Evolutionary conservation across 306 rosid species (phyloP).

Genomic region (Alnus rubra): DNA sequence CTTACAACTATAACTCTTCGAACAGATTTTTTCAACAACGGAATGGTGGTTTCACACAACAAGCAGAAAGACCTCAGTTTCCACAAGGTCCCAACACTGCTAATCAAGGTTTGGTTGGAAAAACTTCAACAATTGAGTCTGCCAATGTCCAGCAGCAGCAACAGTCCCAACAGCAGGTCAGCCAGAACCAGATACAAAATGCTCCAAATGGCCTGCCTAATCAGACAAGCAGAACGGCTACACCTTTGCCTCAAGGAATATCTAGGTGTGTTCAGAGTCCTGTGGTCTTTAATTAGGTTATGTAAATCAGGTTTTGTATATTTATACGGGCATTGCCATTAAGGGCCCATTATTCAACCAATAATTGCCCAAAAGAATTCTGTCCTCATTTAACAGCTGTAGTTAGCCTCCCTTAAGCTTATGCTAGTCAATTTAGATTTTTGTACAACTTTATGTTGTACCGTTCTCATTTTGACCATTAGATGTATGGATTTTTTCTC

Average conservation of each 20-base stretch:
- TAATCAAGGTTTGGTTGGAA: slow-evolving; percentile 65
- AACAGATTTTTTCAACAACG: slow-evolving; percentile 79
- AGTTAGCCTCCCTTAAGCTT: slow-evolving; percentile 30
- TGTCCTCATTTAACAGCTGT: slow-evolving; percentile 36
- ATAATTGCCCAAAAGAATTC: slow-evolving; percentile 26
- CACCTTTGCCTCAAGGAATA: slow-evolving; percentile 91
- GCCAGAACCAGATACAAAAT: slow-evolving; percentile 62
- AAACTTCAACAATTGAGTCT: slow-evolving; percentile 68
- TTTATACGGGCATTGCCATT: slow-evolving; percentile 38
- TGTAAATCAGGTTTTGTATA: slow-evolving; percentile 42
- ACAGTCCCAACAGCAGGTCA: slow-evolving; percentile 68
- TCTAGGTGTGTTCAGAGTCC: slow-evolving; percentile 98
- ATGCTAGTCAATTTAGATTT: slow-evolving; percentile 27
- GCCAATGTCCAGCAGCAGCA: slow-evolving; percentile 81
- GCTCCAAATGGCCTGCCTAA: slow-evolving; percentile 67
- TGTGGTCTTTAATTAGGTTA: slow-evolving; percentile 60
- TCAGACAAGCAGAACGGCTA: slow-evolving; percentile 67
- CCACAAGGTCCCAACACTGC: slow-evolving; percentile 56
- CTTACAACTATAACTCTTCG: slow-evolving; percentile 63
- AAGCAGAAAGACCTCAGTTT: slow-evolving; percentile 70
- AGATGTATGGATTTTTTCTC: slow-evolving; percentile 20
- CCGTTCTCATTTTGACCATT: slow-evolving; percentile 24
- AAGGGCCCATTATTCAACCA: slow-evolving; percentile 31
- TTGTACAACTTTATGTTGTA: slow-evolving; percentile 32
- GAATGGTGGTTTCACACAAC: slow-evolving; percentile 62